These are phyloP conservation scores for Alternaria arbusti DNA, from an alignment of 2,329 filamentous ascomycete species.

Conservation along the genomic window DNA sequence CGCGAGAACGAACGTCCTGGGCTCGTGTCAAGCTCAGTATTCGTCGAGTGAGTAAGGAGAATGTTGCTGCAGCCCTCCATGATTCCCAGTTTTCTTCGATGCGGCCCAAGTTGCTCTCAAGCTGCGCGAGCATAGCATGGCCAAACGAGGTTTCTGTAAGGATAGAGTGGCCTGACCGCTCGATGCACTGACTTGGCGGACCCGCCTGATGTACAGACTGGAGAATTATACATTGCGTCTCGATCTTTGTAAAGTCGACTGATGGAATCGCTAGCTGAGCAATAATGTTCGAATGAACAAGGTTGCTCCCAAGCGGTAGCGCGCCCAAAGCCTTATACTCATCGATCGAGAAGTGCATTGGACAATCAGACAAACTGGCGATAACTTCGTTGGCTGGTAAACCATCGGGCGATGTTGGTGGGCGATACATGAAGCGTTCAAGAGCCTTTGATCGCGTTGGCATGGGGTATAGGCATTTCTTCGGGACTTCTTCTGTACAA, in stretches of 20 bases:
- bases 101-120: slow-evolving; percentile 17
- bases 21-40: slow-evolving; percentile 51
- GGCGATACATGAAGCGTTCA: slow-evolving; percentile 52
- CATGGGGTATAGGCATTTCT: slow-evolving; percentile 53
- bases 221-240: slow-evolving; percentile 56
- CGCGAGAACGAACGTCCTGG: slow-evolving; percentile 21
- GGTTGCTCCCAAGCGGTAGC: slow-evolving; percentile 55
- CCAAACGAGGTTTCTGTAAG: slow-evolving; percentile 47
- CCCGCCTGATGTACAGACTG: slow-evolving; percentile 61
- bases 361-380: slow-evolving; percentile 49
- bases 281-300: slow-evolving; percentile 32
- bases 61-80: slow-evolving; percentile 48
- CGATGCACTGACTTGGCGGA: slow-evolving; percentile 21
- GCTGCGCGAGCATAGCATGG: slow-evolving; percentile 16
- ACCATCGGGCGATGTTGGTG: slow-evolving; percentile 31
- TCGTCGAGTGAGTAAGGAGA: slow-evolving; percentile 52
- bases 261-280: slow-evolving; percentile 47
- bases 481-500: slow-evolving; percentile 21
- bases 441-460: slow-evolving; percentile 41
- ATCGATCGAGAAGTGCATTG: slow-evolving; percentile 55
- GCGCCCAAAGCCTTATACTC: slow-evolving; percentile 63
- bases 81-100: slow-evolving; percentile 46
- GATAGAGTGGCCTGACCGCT: slow-evolving; percentile 47
- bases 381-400: slow-evolving; percentile 58
- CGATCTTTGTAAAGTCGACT: slow-evolving; percentile 52